Percentiles rank a stretch among this genome's conserved stretches.
Conservation (phyloP, 495 filamentous ascomycete species). For the Chaetomium cochliodes region DNA sequence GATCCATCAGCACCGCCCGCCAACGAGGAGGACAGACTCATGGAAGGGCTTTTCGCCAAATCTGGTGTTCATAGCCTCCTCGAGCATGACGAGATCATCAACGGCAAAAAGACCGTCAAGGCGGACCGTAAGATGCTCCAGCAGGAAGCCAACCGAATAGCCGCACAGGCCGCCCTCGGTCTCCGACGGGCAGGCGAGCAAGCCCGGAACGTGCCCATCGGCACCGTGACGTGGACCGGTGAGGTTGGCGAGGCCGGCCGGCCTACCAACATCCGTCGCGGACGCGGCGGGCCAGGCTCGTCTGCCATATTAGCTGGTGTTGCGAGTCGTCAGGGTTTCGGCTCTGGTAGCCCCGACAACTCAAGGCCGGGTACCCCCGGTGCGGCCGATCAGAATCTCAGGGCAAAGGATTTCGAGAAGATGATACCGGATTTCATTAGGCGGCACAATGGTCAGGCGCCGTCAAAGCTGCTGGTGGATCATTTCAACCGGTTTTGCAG, state of each 20-base stretch:
- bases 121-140: conserved; percentile 73
- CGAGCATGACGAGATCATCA: conserved; percentile 85
- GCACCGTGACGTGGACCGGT: conserved; percentile 93
- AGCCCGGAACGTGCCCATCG: conserved; percentile 69
- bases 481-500: conserved; percentile 62
- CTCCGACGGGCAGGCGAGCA: conserved; percentile 70
- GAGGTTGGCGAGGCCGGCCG: conserved; percentile 70
- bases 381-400: conserved; percentile 29
- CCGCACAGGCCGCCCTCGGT: conserved; percentile 70
- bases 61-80: conserved; percentile 81
- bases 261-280: conserved; percentile 42
- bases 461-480: conserved; percentile 74
- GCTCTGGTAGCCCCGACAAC: conserved; percentile 33
- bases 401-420: conserved; percentile 60
- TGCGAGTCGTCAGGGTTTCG: conserved; percentile 53
- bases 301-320: conserved; percentile 60
- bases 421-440: conserved; percentile 73
- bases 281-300: conserved; percentile 46
- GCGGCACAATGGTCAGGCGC: conserved; percentile 66
- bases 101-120: conserved; percentile 57
- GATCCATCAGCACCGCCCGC: conserved; percentile 23
- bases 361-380: conserved; percentile 36
- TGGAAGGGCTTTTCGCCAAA: conserved; percentile 81
- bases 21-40: conserved; percentile 62
- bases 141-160: conserved; percentile 74